phyloP scores from a whole-genome alignment of 1,139 yeast species.

The Keqinozyma sinolaborantium region DNA sequence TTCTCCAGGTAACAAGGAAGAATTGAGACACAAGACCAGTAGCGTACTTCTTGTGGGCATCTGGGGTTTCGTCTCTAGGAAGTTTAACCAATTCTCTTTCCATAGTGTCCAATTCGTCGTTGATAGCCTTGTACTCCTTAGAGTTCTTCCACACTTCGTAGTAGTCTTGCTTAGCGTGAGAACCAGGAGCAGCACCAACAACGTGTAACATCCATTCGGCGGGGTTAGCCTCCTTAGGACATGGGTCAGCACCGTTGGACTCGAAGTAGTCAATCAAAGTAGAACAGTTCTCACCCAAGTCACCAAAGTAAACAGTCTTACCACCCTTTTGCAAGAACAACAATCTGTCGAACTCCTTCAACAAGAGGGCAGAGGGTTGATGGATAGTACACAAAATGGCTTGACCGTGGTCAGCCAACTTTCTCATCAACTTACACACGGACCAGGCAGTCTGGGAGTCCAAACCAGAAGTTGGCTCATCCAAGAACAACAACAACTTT shows the following conservation, averaged over 20 bases:
- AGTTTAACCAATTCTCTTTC: constrained; percentile 40
- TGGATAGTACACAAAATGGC: constrained; percentile 82
- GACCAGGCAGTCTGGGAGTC: constrained; percentile 95
- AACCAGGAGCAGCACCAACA: constrained; percentile 80
- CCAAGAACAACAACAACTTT: constrained; percentile 71
- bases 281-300: constrained; percentile 62
- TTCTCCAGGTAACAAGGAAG: constrained; percentile 49
- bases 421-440: constrained; percentile 73
- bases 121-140: constrained; percentile 45
- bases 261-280: constrained; percentile 69
- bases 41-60: constrained; percentile 39
- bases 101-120: constrained; percentile 40
- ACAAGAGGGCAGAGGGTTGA: constrained; percentile 75
- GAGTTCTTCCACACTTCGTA: constrained; percentile 65
- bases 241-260: constrained; percentile 58
- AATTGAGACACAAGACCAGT: constrained; percentile 47
- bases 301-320: constrained; percentile 76
- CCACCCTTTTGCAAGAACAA: constrained; percentile 75
- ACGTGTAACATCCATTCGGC: constrained; percentile 84
- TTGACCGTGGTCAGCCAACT: constrained; percentile 75
- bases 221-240: constrained; percentile 70
- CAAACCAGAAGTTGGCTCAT: constrained; percentile 91
- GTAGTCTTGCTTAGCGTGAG: constrained; percentile 62
- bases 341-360: constrained; percentile 75
- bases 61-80: constrained; percentile 30